Percentiles rank a stretch among this genome's conserved stretches.
These are phyloP conservation scores for Suhomyces sp. DNA, from an alignment of 805 yeast genomes.

Conservation along the genomic window DNA sequence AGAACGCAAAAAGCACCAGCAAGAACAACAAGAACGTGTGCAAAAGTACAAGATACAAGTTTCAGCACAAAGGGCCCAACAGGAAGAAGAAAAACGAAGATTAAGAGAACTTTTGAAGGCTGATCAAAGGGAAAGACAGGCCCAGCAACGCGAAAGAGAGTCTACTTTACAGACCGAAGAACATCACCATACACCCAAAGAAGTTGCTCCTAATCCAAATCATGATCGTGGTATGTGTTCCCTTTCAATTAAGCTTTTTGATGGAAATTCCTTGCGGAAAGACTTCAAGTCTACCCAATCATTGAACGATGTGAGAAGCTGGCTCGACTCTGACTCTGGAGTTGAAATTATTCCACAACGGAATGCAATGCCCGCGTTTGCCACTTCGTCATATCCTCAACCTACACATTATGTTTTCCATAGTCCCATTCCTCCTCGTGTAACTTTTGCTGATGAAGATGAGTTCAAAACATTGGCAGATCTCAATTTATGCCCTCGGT, in stretches of 20 bases:
- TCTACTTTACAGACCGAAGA: conserved; percentile 14
- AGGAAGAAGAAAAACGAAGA: conserved; percentile 54
- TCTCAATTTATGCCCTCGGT: conserved; percentile 66
- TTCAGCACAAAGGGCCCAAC: conserved; percentile 31
- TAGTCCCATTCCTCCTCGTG: conserved; percentile 46
- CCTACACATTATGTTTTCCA: conserved; percentile 45
- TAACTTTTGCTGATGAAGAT: conserved; percentile 53
- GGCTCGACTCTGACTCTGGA: conserved; percentile 52
- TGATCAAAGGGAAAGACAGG: conserved; percentile 49
- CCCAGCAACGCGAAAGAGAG: conserved; percentile 10
- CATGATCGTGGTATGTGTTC: conserved; percentile 29
- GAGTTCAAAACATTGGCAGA: conserved; percentile 45
- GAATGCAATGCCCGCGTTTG: conserved; percentile 52
- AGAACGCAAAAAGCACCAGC: too few species aligned
- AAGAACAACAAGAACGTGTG: conserved; percentile 3
- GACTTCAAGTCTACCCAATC: conserved; percentile 47
- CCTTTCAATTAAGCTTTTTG: conserved; percentile 62
- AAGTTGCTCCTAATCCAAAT: conserved; percentile 16
- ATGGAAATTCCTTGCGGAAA: conserved; percentile 59
- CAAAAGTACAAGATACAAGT: conserved; percentile 7
- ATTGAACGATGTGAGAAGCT: conserved; percentile 57
- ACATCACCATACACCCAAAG: conserved; percentile 10
- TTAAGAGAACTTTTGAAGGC: conserved; percentile 51
- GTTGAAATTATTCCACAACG: conserved; percentile 26
- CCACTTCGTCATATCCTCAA: conserved; percentile 57